These are phyloP conservation scores for Sporothrix schenckii DNA, from an alignment of 2,329 filamentous ascomycete genomes.

Conservation along the genomic window DNA sequence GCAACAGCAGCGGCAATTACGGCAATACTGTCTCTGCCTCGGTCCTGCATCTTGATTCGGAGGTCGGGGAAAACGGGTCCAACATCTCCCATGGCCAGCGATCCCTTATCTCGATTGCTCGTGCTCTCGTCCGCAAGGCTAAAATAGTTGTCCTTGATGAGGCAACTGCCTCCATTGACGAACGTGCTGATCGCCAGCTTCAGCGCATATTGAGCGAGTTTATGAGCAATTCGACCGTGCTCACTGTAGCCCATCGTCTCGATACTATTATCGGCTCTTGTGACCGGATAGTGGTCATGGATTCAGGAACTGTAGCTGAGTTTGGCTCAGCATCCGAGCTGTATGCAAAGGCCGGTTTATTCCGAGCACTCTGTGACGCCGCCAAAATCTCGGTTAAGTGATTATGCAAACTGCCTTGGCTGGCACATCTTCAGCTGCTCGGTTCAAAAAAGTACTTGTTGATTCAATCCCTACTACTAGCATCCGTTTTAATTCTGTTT, in stretches of 20 bases:
- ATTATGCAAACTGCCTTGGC: too few relatives aligned
- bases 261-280: slow-evolving; percentile 38
- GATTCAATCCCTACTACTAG: too few relatives aligned
- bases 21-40: not conserved
- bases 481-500: not conserved
- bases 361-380: slow-evolving; percentile 26
- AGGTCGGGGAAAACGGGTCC: slow-evolving; percentile 31
- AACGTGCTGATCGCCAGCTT: slow-evolving; percentile 28
- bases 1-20: too few relatives aligned
- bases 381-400: slow-evolving; percentile 15
- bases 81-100: slow-evolving; percentile 76
- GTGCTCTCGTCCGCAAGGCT: slow-evolving; percentile 81
- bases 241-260: slow-evolving; percentile 34
- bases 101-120: slow-evolving; percentile 84
- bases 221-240: slow-evolving; percentile 29
- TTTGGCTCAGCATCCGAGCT: slow-evolving; percentile 52
- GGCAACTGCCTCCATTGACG: slow-evolving; percentile 87
- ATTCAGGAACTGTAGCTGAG: slow-evolving; percentile 84
- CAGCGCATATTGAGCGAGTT: slow-evolving; percentile 27
- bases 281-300: slow-evolving; percentile 89
- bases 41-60: slow-evolving; percentile 25
- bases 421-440: too few relatives aligned
- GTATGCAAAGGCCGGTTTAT: slow-evolving; percentile 23
- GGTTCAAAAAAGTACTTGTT: too few relatives aligned
- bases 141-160: slow-evolving; percentile 94